Conservation (phyloP, 2,329 filamentous ascomycete species). For the Ophiostoma angusticollis region DNA sequence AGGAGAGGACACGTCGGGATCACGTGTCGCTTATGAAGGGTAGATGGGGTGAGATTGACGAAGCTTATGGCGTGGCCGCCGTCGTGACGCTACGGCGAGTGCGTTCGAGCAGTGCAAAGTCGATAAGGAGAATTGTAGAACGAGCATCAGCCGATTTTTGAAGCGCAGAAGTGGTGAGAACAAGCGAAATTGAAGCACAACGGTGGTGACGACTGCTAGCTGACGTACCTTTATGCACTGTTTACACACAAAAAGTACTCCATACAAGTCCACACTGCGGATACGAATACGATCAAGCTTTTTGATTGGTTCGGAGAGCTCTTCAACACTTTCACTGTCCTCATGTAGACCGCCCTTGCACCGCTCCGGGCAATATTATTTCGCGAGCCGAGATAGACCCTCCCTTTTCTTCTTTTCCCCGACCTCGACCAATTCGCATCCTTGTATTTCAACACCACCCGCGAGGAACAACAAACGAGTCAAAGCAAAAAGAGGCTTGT, state of each 20-base stretch:
- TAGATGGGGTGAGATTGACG: no score
- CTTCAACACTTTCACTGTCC: neutral
- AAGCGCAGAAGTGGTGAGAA: no score
- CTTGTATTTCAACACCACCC: constrained; percentile 2
- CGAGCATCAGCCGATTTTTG: no score
- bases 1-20: no score
- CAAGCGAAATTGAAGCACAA: neutral
- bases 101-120: no score
- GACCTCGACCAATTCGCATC: constrained; percentile 8
- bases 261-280: constrained; percentile 4
- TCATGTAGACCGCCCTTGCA: neutral
- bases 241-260: no score
- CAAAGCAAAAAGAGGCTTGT: neutral
- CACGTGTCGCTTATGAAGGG: no score
- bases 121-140: no score
- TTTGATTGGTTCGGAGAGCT: constrained; percentile 7
- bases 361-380: neutral
- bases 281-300: constrained; percentile 11
- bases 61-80: no score
- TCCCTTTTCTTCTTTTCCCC: neutral
- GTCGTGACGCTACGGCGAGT: no score
- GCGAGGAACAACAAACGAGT: constrained; percentile 1
- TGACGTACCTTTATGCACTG: constrained; percentile 1
- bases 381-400: neutral
- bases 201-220: no score